Percentiles rank a stretch among this genome's conserved stretches.
Evolutionary conservation across 352 stramenopile genomes (phyloP).

Genomic region (Blastocystis sp.): DNA sequence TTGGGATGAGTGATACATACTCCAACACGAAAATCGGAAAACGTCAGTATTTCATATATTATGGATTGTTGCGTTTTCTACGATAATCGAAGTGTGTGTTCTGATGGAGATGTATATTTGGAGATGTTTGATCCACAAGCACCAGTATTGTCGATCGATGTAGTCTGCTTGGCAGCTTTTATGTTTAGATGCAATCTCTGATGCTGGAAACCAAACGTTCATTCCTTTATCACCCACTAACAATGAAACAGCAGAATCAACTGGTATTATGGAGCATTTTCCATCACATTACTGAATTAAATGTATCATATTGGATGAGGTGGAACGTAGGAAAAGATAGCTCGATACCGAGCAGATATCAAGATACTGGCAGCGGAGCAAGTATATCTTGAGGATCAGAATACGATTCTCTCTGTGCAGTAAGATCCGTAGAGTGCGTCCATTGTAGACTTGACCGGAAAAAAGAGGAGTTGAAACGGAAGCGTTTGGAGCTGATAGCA

Average conservation of each 20-base stretch:
- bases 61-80: too few species aligned
- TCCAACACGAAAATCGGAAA: too few species aligned
- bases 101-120: too few species aligned
- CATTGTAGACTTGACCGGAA: background rate
- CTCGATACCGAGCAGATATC: background rate
- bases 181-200: background rate
- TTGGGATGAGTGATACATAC: background rate
- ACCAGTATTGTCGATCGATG: too few species aligned
- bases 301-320: background rate
- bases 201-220: background rate
- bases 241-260: too few species aligned
- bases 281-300: background rate
- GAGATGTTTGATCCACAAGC: too few species aligned
- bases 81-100: too few species aligned
- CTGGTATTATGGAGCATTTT: background rate
- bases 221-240: background rate
- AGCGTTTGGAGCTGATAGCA: background rate
- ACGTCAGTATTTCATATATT: too few species aligned
- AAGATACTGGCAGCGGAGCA: background rate
- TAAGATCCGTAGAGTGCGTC: background rate
- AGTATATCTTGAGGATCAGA: background rate
- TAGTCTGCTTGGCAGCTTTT: too few species aligned
- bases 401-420: background rate
- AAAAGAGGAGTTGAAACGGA: background rate
- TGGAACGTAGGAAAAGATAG: background rate